Evolutionary conservation across 495 filamentous ascomycete species (phyloP), one percentile per base, ranked within the genome.

Genomic region (Neurospora sublineolata): DNA sequence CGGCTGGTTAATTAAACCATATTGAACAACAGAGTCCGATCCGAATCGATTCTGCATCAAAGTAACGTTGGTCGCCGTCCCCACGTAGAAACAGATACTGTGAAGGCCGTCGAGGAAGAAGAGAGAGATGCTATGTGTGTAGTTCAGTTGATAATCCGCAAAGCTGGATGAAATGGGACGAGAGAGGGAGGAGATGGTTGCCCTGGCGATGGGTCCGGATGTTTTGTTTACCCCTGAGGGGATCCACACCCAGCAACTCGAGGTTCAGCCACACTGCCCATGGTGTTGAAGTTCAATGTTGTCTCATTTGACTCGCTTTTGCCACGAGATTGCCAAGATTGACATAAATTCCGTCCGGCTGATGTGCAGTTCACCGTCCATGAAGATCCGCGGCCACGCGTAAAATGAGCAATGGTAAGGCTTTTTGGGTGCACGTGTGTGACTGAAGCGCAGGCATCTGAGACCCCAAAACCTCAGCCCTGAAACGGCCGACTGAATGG

Each of bases 1-100:
- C 30, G 16, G 18, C 23, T 46, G 18, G 16, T 18, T 37, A 8
- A 37, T 18, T 41, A 16, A 18, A 41, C 46, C 14, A 18, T 46
- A n/a, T 9, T 33, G 11, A 64, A 33, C 14, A 16, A 6, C 69
- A 83, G 80, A 77, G 9, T 75, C 79, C 70, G 81, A 83, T 69
- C 73, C 74, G 37, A 73, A 80, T 67, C 67, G 80, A 7, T 74
- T 77, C 20, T 83, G 81, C 77, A 80, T 77, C 67, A 80, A 79
- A 64, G 80, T 83, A 2, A 82, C 80, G 0, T 74, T 83, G 23
- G 81, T 79, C 18, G 72, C 72, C 36, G 69, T 72, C 36, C 39
- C 60, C 7, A 40, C 23, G 23, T 36, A n/a, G 23, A 58, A 0
- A 11, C 7, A 4, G 20, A 1, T 27, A 52, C 11, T 10, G 11